Base-by-base conservation (phyloP, 2,329 filamentous ascomycete species). In the Aureobasidium sp. region DNA sequence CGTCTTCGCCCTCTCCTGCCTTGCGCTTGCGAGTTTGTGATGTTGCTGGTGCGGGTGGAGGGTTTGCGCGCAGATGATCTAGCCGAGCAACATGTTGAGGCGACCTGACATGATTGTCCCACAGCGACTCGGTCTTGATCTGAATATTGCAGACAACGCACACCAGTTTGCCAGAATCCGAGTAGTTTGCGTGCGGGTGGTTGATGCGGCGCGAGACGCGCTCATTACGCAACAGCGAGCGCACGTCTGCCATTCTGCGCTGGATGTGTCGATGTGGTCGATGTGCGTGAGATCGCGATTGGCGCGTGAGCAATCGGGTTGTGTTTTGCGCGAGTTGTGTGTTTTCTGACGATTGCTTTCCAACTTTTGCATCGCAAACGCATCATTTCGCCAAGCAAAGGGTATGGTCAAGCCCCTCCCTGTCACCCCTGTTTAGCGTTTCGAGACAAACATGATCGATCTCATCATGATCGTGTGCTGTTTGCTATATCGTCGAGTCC, bases 191-290 rank as follows among this genome's bases (percentile, higher is more conserved):
- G 68, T 87, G 79, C 4, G 87, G 84, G 68, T 90, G 87, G 57
- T 86, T 82, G 69, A 92, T 86, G 66, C 88, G 84, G 62, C 90
- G 86, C 65, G 87, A 83, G 62, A 86, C 85, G 67, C 90, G 86
- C 74, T 93, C 88, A 70, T 87, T 87, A 68, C 89, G 88, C 63
- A 95, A 82, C 53, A 96, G 83, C 39, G 89, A 84, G 68, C 91
- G 87, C 29, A 90, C 87, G 74, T 95, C 90, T 67, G 89, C 81
- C 89, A 94, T 93, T 45, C 22, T 55, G 27, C 31, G 11, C 1
- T 55, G 51, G 17, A 14, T 27, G 49, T 41, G 17, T 12, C 2
- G 42, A 45, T 14, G 20, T 51, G 51, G 51, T 29, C 7, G 29
- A 15, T 7, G 17, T 29, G 29, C 15, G 34, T n/a, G 20, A 39